Conservation (phyloP, 1,284 basidiomycete genomes). For the Sparassis latifolia region DNA sequence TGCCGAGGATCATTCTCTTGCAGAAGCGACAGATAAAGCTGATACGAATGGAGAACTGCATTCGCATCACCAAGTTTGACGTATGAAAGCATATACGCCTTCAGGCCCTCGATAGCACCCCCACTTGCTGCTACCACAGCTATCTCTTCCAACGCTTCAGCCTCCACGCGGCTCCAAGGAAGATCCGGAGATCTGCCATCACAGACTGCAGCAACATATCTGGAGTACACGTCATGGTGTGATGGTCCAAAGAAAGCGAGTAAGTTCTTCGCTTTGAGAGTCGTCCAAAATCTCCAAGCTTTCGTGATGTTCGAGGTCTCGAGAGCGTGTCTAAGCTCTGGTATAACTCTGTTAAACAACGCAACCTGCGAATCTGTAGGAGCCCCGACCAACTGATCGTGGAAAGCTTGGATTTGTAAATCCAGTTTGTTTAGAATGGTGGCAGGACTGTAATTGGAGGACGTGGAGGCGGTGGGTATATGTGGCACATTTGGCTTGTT, state of each 20-base stretch:
- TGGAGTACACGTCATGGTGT: constrained; percentile 34
- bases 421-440: constrained; percentile 8
- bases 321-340: constrained; percentile 11
- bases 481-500: too few relatives aligned
- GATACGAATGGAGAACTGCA: constrained; percentile 41
- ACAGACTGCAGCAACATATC: constrained; percentile 27
- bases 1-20: constrained; percentile 1
- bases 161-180: constrained; percentile 23
- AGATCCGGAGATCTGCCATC: constrained; percentile 10
- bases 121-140: constrained; percentile 39
- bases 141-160: constrained; percentile 35
- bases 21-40: constrained; percentile 26
- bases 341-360: constrained; percentile 13
- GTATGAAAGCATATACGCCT: constrained; percentile 41
- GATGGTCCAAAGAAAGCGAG: constrained; percentile 35
- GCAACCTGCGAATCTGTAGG: constrained; percentile 10
- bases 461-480: constrained; percentile 1
- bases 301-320: constrained; percentile 8
- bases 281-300: constrained; percentile 35
- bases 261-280: constrained; percentile 36
- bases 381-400: constrained; percentile 3
- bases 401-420: constrained; percentile 4
- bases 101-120: constrained; percentile 39
- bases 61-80: constrained; percentile 35
- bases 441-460: constrained; percentile 3